Conservation (phyloP, 1,139 yeast species). For the Insectozyma bohioensis region DNA sequence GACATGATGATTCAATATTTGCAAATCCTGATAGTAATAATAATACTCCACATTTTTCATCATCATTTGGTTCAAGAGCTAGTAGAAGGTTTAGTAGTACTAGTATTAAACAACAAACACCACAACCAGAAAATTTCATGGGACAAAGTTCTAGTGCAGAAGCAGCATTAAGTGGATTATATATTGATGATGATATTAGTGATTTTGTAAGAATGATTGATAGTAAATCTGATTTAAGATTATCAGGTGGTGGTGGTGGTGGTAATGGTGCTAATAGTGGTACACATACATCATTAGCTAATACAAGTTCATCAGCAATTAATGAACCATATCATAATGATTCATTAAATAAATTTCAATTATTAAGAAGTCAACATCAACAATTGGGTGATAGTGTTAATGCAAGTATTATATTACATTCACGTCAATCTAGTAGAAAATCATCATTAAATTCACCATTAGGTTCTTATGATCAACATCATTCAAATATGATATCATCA, state of each 20-base stretch:
- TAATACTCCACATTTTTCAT: constrained; percentile 39
- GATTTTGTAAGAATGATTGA: constrained; percentile 84
- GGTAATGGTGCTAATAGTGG: constrained; percentile 8
- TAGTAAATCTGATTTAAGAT: constrained; percentile 53
- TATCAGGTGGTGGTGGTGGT: constrained; percentile 20
- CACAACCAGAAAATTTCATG: constrained; percentile 17
- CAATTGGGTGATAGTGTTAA: constrained; percentile 54
- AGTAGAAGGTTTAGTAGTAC: constrained; percentile 44
- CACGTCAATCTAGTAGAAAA: constrained; percentile 30
- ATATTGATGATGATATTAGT: constrained; percentile 68
- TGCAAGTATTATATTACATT: constrained; percentile 38
- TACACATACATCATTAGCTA: not conserved
- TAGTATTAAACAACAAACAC: constrained; percentile 31
- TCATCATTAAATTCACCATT: constrained; percentile 33
- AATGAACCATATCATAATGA: constrained; percentile 7
- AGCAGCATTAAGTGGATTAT: constrained; percentile 42
- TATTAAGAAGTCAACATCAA: constrained; percentile 41
- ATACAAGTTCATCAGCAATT: constrained; percentile 5
- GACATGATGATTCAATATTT: constrained; percentile 27
- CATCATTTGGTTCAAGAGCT: constrained; percentile 57
- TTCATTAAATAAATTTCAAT: constrained; percentile 39
- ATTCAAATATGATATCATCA: constrained; percentile 6
- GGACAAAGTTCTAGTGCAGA: constrained; percentile 21
- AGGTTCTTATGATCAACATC: constrained; percentile 11
- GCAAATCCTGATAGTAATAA: constrained; percentile 23